Conservation (phyloP, 1,284 basidiomycete species). For the Golubevia pallescens region DNA sequence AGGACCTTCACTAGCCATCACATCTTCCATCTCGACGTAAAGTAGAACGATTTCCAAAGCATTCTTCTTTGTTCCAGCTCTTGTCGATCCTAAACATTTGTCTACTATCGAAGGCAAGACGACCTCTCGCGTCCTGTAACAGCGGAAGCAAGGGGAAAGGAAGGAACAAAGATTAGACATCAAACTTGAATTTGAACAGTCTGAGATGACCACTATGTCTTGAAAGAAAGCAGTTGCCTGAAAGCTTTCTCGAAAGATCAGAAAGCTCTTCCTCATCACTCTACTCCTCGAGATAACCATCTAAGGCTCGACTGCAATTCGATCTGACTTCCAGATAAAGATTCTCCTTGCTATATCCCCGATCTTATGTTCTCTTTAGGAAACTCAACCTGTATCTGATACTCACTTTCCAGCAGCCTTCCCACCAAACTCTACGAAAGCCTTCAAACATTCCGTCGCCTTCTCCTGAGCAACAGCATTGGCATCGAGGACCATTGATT, state of each 20-base stretch:
- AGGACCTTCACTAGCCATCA: background rate
- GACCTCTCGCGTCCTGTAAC: constrained; percentile 72
- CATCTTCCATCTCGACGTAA: constrained; percentile 92
- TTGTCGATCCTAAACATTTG: constrained; percentile 88
- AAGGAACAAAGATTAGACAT: constrained; percentile 13
- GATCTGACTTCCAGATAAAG: too few species aligned
- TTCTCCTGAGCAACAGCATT: constrained; percentile 99
- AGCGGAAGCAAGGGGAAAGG: background rate
- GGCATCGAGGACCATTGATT: constrained; percentile 70
- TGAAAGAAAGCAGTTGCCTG: background rate
- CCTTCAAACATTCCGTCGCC: constrained; percentile 77
- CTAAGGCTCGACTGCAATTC: too few species aligned
- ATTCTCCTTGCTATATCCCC: constrained; percentile 67
- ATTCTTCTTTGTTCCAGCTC: constrained; percentile 86
- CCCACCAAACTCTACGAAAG: constrained; percentile 88
- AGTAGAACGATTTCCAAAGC: constrained; percentile 84
- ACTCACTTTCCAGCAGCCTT: constrained; percentile 71
- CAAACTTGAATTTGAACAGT: background rate
- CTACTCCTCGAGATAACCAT: too few species aligned
- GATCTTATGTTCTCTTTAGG: too few species aligned
- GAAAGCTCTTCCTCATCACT: too few species aligned
- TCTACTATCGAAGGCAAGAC: constrained; percentile 90
- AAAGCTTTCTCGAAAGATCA: too few species aligned
- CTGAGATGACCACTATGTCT: background rate
- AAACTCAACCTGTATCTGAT: too few species aligned